These are phyloP conservation scores for Ampelocalamus luodianensis DNA, from an alignment of 176 grass and related monocot genomes.

Conservation along the genomic window DNA sequence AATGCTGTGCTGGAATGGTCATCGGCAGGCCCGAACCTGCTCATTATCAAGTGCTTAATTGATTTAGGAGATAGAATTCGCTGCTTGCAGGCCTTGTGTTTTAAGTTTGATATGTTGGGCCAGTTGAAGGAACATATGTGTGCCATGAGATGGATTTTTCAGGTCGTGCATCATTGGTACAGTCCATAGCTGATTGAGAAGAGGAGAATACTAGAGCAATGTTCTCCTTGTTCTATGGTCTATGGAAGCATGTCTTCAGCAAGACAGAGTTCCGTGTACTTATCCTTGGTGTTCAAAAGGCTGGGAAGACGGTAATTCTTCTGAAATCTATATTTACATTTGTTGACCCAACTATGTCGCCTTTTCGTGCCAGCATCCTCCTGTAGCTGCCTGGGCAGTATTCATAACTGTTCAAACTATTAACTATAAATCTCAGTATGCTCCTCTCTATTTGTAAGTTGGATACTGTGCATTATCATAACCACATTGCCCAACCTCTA, in stretches of 20 bases:
- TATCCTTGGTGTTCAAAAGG: slow-evolving; percentile 91
- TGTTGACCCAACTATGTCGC: neutral
- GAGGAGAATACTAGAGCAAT: slow-evolving; percentile 46
- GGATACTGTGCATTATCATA: neutral
- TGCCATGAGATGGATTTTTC: slow-evolving; percentile 18
- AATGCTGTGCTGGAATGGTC: neutral
- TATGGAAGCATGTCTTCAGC: slow-evolving; percentile 96
- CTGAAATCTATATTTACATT: slow-evolving; percentile 18
- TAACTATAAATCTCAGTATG: neutral
- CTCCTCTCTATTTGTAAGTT: neutral
- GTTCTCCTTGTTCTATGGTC: slow-evolving; percentile 97
- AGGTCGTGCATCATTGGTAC: slow-evolving; percentile 23
- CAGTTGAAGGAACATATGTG: neutral
- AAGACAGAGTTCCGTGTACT: slow-evolving; percentile 94
- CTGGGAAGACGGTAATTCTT: slow-evolving; percentile 94
- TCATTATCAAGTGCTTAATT: slow-evolving; percentile 7
- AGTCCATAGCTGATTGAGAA: slow-evolving; percentile 7
- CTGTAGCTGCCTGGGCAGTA: neutral
- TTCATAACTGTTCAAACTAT: neutral
- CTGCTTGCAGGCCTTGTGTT: neutral
- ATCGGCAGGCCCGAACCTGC: neutral
- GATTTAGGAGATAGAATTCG: neutral
- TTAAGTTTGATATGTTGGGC: slow-evolving; percentile 7
- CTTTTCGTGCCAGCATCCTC: slow-evolving; percentile 5
- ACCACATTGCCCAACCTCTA: neutral